A percentile compares a stretch with the other conserved stretches of the same genome.
These are phyloP conservation scores for Sarocladium kiliense DNA, from an alignment of 2,329 filamentous ascomycete genomes.

Conservation along the genomic window DNA sequence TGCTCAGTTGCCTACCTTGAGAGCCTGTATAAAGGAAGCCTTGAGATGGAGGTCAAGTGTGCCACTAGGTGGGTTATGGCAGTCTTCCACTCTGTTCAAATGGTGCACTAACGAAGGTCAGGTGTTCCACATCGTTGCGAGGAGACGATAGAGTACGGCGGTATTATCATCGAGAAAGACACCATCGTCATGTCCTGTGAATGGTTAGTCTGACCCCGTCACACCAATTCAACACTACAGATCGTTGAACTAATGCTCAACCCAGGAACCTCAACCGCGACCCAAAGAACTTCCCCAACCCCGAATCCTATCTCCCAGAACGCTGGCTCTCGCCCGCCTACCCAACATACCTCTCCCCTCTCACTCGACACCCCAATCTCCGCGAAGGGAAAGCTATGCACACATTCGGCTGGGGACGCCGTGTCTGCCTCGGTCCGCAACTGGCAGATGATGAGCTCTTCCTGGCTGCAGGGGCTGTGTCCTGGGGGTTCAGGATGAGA, in stretches of 20 bases:
- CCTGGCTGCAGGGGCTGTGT: constrained; percentile 39
- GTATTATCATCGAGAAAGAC: constrained; percentile 42
- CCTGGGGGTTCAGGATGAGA: constrained; percentile 44
- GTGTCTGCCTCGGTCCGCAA: constrained; percentile 39
- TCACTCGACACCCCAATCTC: constrained; percentile 58
- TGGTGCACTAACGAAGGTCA: constrained; percentile 12
- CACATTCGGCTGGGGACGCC: constrained; percentile 52
- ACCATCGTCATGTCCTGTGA: constrained; percentile 45
- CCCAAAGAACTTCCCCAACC: constrained; percentile 53
- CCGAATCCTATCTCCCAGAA: constrained; percentile 58
- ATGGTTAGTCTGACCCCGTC: constrained; percentile 32
- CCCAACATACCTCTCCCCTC: constrained; percentile 60
- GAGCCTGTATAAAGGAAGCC: constrained; percentile 53
- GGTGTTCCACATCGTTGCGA: constrained; percentile 46
- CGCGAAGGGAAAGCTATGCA: constrained; percentile 54
- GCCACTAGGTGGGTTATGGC: constrained; percentile 35
- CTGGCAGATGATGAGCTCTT: constrained; percentile 49
- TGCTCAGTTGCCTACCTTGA: constrained; percentile 43
- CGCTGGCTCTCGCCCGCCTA: constrained; percentile 58
- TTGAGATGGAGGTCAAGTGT: constrained; percentile 54
- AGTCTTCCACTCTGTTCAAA: too few species aligned
- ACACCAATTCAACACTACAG: background rate
- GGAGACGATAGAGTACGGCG: constrained; percentile 38
- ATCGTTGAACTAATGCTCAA: background rate
- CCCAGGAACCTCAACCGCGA: constrained; percentile 53